A percentile compares a stretch with the other conserved stretches of the same genome.
phyloP scores from a whole-genome alignment of 2,329 filamentous ascomycete genomes.

The Geosmithia flava region DNA sequence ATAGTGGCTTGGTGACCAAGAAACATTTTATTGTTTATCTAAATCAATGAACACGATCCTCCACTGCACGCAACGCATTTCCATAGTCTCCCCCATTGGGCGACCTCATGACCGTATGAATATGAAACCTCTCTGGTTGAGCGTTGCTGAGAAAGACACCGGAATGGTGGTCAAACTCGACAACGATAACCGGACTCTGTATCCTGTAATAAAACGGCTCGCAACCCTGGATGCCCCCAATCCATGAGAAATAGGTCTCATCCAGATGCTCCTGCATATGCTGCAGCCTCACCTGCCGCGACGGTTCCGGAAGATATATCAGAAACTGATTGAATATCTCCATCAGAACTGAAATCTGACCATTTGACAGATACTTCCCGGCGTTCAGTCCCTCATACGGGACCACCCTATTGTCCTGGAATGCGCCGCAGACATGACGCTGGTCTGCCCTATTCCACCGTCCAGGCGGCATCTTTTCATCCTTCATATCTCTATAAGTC shows the following conservation, averaged over 20 bases:
- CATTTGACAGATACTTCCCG: too few species aligned
- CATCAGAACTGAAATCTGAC: constrained; percentile 12
- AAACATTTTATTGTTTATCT: too few species aligned
- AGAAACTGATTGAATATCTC: too few species aligned
- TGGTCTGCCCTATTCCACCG: constrained; percentile 71
- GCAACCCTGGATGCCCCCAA: constrained; percentile 51
- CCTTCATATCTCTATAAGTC: constrained; percentile 42
- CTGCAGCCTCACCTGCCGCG: constrained; percentile 39
- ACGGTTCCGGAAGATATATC: constrained; percentile 48
- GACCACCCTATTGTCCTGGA: constrained; percentile 61
- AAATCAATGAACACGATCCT: too few species aligned
- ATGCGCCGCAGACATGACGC: constrained; percentile 62
- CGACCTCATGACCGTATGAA: constrained; percentile 58
- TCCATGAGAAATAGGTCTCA: constrained; percentile 70
- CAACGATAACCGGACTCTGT: constrained; percentile 58
- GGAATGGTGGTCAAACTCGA: constrained; percentile 68
- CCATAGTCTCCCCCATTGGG: constrained; percentile 70
- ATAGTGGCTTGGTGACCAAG: too few species aligned
- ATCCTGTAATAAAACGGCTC: constrained; percentile 67
- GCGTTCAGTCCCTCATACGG: constrained; percentile 55
- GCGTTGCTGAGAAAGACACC: constrained; percentile 63
- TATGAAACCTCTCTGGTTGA: constrained; percentile 62
- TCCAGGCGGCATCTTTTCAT: constrained; percentile 48
- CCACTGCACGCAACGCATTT: constrained; percentile 13
- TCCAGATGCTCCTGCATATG: constrained; percentile 39